Evolutionary conservation across 805 yeast species (phyloP), one percentile per base, ranked within the genome.

Genomic region (Hanseniaspora clermontiae): DNA sequence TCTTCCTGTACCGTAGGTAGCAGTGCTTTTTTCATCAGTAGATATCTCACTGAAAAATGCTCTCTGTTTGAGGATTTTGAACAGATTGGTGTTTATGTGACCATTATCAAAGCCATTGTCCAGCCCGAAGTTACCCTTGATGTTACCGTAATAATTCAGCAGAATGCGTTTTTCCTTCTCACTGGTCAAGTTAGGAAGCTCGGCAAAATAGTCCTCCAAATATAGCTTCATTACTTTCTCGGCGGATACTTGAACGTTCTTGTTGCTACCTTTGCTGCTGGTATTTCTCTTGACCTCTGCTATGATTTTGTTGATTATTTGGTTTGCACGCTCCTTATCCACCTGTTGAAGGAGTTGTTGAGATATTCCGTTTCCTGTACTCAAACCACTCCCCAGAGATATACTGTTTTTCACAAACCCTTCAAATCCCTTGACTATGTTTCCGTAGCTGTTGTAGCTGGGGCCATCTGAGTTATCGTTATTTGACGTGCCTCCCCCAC

Each of bases 91-190:
- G 38, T 52, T 52, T 9, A 52, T 52, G 29, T 52, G 46, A 5
- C 56, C 56, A 34, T 52, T 52, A 24, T 52, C 56, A 45, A 52
- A 52, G 11, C 56, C 56, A 52, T 52, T 52, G 31, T 52, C 56
- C 36, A 52, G 9, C 3, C 45, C 56, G 43, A 52, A 52, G 24
- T 52, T 52, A 11, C 56, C 56, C 19, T 52, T 52, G 2, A 52
- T 5, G 17, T 52, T 52, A 17, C 56, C 56, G 27, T 52, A 52
- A 19, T 52, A 52, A 29, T 52, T 43, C 38, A 42, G 7, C 38
- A 52, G 20, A 17, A 52, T 45, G 11, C 43, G 17, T 36, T 52
- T 52, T 31, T 52, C 56, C 17, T 52, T 42, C 3, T 43, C 45
- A 17, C 34, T 52, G 3, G 36, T 37, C 43, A 43, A 36, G 31